Evolutionary conservation across 2,329 filamentous ascomycete genomes (phyloP).

Genomic region (Ophiostoma sp.): DNA sequence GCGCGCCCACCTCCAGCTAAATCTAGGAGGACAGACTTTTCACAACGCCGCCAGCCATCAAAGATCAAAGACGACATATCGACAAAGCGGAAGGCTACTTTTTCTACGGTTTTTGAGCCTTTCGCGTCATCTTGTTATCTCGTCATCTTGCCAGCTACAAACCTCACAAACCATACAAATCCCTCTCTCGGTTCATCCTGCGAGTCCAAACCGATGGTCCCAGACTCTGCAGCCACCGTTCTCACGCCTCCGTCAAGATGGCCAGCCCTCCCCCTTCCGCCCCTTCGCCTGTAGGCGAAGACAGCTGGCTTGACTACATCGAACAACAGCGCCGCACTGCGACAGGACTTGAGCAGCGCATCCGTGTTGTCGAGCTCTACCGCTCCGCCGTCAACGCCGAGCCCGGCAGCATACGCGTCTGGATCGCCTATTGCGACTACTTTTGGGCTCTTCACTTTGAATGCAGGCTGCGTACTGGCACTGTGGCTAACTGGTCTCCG

Average conservation of each 20-base stretch:
- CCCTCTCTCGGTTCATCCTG: not conserved
- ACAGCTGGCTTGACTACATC: slow-evolving; percentile 74
- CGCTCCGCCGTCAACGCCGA: slow-evolving; percentile 69
- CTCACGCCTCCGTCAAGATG: slow-evolving; percentile 29
- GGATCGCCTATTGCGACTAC: slow-evolving; percentile 77
- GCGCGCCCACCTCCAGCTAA: not conserved
- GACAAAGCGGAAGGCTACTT: not conserved
- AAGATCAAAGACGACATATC: too few species aligned
- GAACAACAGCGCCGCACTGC: slow-evolving; percentile 67
- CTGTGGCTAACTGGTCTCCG: slow-evolving; percentile 58
- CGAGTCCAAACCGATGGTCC: slow-evolving; percentile 27
- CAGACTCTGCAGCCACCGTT: not conserved
- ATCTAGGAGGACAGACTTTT: not conserved
- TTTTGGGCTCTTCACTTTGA: slow-evolving; percentile 70
- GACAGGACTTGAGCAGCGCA: slow-evolving; percentile 63
- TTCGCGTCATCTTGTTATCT: not conserved
- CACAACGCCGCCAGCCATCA: not conserved
- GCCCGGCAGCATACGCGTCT: slow-evolving; percentile 70
- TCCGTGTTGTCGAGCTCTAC: slow-evolving; percentile 70
- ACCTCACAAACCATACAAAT: not conserved
- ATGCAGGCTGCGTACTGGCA: slow-evolving; percentile 55
- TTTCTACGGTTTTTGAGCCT: slow-evolving; percentile 6
- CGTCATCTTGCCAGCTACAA: not conserved
- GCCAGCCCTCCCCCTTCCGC: slow-evolving; percentile 31
- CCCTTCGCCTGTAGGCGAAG: slow-evolving; percentile 65